Base-by-base conservation (phyloP, 805 yeast species). In the Vanderwaltozyma tropicalis region DNA sequence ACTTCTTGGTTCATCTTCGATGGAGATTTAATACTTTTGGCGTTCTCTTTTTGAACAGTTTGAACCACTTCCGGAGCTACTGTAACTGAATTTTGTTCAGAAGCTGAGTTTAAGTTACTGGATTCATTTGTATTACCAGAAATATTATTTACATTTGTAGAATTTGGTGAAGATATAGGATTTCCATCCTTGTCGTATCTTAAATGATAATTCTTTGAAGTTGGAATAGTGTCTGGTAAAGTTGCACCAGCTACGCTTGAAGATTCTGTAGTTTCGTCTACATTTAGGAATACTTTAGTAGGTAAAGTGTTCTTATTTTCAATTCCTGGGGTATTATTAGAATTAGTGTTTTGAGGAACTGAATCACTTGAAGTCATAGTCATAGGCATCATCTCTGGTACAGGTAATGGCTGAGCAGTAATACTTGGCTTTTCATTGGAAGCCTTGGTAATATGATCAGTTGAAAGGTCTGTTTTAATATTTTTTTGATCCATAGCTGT, bases 201-300 rank as follows among this genome's bases (percentile, higher is more conserved):
- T 28, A 44, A 29, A 32, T 49, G 42, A 28, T 46, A 49, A 28
- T 55, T 52, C 32, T 49, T 44, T 8, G 62, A 57, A 8, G 59
- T 55, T 33, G 61, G 61, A 16, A 57, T 53, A 13, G 50, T 41
- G 12, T 44, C 49, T 7, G 62, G 61, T 11, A 55, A 27, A 13
- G 61, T 57, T 1, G 62, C 61, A 25, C 61, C 62, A 6, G 61
- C 61, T 32, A 44, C 50, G 22, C 29, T 19, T 5, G 38, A 33
- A 7, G 36, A 32, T 11, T 11, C 28, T 3, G 20, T 16, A 17
- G 38, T 30, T 8, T 22, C 18, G 13, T 34, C 32, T 8, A 4
- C 27, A n/a, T n/a, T n/a, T n/a, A n/a, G n/a, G n/a, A n/a, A n/a
- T n/a, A n/a, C n/a, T n/a, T n/a, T n/a, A n/a, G n/a, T n/a, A n/a